These are phyloP conservation scores for Xylaria bambusicola DNA, from an alignment of 495 filamentous ascomycete genomes.

Conservation along the genomic window DNA sequence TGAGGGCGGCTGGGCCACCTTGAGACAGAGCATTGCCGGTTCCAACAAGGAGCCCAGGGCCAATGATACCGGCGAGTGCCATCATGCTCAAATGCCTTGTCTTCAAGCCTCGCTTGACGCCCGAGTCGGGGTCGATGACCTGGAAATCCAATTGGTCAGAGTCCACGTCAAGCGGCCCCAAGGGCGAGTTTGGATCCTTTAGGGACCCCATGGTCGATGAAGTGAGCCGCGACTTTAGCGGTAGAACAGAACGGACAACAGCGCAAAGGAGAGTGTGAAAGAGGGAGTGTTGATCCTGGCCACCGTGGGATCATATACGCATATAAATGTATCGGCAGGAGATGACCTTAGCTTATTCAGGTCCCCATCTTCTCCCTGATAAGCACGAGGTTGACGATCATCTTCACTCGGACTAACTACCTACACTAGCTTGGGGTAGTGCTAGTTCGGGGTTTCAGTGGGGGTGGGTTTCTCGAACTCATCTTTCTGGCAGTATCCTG, in stretches of 20 bases:
- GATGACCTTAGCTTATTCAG: not conserved
- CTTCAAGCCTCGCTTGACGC: constrained; percentile 61
- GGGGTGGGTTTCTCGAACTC: not conserved
- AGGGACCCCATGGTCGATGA: constrained; percentile 7
- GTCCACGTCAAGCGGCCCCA: constrained; percentile 17
- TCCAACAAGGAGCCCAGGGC: constrained; percentile 56
- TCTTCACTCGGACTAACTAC: not conserved
- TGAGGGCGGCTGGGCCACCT: constrained; percentile 63
- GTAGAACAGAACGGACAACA: not conserved
- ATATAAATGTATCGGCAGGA: not conserved
- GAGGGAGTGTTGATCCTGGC: not conserved
- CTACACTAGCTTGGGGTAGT: not conserved
- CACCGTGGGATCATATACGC: not conserved
- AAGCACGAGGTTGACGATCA: not conserved
- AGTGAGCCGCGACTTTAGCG: not conserved
- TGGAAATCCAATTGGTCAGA: constrained; percentile 38
- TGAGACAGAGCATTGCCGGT: constrained; percentile 61
- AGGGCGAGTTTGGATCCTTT: not conserved
- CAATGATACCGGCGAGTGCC: constrained; percentile 61
- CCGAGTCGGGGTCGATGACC: constrained; percentile 48
- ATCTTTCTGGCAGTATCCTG: no score
- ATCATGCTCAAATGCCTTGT: constrained; percentile 74
- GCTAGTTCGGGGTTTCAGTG: not conserved
- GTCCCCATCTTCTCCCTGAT: not conserved
- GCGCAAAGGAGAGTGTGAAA: not conserved